Evolutionary conservation across 768 basidiomycete species (phyloP).

Genomic region (Russula ochroleuca): DNA sequence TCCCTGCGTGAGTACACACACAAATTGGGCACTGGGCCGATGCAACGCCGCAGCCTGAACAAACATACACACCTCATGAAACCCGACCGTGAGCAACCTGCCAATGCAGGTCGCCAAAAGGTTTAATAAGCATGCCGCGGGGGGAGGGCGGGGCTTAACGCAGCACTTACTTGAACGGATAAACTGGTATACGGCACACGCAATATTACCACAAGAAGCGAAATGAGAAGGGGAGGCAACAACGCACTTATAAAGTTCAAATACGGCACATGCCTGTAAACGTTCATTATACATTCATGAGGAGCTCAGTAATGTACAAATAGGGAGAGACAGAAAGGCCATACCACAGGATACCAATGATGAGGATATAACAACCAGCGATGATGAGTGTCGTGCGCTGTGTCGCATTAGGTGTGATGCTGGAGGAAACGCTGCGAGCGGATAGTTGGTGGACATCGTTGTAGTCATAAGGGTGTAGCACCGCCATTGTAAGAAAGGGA

Average conservation of each 20-base stretch:
- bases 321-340: conserved; percentile 26
- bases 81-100: conserved; percentile 80
- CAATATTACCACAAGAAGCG: neutral
- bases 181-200: conserved; percentile 48
- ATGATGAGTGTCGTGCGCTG: conserved; percentile 76
- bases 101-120: neutral
- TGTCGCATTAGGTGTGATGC: conserved; percentile 61
- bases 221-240: neutral
- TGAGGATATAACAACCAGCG: conserved; percentile 68
- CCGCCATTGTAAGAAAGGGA: conserved; percentile 18
- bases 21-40: neutral
- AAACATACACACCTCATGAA: conserved; percentile 63
- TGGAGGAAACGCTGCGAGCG: conserved; percentile 31
- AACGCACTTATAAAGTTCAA: conserved; percentile 68
- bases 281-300: neutral
- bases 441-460: neutral
- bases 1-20: neutral
- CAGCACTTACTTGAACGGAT: conserved; percentile 73
- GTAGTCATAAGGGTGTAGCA: conserved; percentile 10
- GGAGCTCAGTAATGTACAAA: neutral
- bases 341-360: conserved; percentile 78
- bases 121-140: neutral
- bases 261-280: conserved; percentile 68
- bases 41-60: no score
- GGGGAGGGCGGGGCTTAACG: neutral